Evolutionary conservation across 306 rosid genomes (phyloP).

Genomic region (Fagus crenata): DNA sequence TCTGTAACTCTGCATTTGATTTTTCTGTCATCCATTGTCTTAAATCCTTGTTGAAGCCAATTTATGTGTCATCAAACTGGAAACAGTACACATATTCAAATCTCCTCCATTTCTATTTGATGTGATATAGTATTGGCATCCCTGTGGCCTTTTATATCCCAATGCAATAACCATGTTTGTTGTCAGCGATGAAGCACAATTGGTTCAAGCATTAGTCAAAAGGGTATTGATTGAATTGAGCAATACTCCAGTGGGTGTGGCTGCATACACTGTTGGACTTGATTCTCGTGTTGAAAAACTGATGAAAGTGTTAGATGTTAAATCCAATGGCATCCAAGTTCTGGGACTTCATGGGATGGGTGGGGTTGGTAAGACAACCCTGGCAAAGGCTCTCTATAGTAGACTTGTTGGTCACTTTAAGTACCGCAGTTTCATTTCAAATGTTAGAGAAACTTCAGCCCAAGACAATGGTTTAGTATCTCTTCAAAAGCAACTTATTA

Average conservation of each 20-base stretch:
- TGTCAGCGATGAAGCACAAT: slow-evolving; percentile 28
- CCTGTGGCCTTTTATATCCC: too few relatives aligned
- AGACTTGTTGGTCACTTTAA: slow-evolving; percentile 40
- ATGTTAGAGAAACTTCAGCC: slow-evolving; percentile 46
- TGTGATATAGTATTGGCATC: too few relatives aligned
- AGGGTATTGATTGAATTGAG: slow-evolving; percentile 41
- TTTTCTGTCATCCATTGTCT: not conserved
- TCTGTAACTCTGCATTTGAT: not conserved
- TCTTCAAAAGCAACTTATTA: slow-evolving; percentile 37
- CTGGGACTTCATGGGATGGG: slow-evolving; percentile 63
- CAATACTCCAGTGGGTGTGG: slow-evolving; percentile 44
- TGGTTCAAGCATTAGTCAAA: slow-evolving; percentile 33
- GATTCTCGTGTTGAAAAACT: slow-evolving; percentile 36
- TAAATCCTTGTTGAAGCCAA: too few relatives aligned
- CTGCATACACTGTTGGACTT: slow-evolving; percentile 53
- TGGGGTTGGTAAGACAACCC: slow-evolving; percentile 72
- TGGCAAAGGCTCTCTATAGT: slow-evolving; percentile 59
- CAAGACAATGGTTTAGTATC: slow-evolving; percentile 36
- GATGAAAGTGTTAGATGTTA: slow-evolving; percentile 29
- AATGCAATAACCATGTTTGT: not conserved
- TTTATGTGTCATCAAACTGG: too few relatives aligned
- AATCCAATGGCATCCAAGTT: slow-evolving; percentile 41
- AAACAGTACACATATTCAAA: too few relatives aligned
- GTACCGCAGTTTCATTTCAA: slow-evolving; percentile 47
- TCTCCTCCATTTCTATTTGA: too few relatives aligned